Evolutionary conservation across 176 grass and related monocot genomes (phyloP).

Genomic region (Oropetium thomaeum): DNA sequence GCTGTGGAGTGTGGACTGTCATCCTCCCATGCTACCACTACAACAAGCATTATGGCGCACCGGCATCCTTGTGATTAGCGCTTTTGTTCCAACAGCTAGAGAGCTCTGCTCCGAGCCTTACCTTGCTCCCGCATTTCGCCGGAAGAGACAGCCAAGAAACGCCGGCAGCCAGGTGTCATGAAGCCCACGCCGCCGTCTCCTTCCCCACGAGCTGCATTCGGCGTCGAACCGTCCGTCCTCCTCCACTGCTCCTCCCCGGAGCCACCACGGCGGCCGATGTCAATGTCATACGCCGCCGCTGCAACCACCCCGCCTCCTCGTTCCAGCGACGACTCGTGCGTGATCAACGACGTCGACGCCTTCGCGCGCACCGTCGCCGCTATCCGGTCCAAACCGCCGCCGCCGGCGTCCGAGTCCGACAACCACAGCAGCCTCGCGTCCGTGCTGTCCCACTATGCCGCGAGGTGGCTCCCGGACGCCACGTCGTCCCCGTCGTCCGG

Average conservation of each 20-base stretch:
- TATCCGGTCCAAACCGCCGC: constrained; percentile 59
- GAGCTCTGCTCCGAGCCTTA: background rate
- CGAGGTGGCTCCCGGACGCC: constrained; percentile 78
- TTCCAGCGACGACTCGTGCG: constrained; percentile 38
- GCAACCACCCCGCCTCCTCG: constrained; percentile 22
- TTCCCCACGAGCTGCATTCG: background rate
- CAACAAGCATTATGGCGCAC: constrained; percentile 35
- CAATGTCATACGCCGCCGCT: background rate
- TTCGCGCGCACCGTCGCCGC: constrained; percentile 70
- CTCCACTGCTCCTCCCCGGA: constrained; percentile 28
- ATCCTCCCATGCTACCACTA: constrained; percentile 11
- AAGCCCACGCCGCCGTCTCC: constrained; percentile 5
- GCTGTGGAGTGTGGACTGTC: no score
- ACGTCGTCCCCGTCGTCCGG: constrained; percentile 47
- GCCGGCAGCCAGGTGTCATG: background rate
- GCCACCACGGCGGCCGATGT: background rate
- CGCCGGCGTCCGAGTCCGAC: background rate
- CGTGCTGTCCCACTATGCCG: constrained; percentile 75
- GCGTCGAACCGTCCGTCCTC: background rate
- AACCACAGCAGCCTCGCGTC: constrained; percentile 49
- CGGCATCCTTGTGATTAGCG: background rate
- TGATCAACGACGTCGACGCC: constrained; percentile 60
- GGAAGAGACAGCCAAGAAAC: background rate
- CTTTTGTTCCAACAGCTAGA: background rate
- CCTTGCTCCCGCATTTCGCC: background rate